Evolutionary conservation across 495 filamentous ascomycete genomes (phyloP).

Genomic region (Tuber calosporum): DNA sequence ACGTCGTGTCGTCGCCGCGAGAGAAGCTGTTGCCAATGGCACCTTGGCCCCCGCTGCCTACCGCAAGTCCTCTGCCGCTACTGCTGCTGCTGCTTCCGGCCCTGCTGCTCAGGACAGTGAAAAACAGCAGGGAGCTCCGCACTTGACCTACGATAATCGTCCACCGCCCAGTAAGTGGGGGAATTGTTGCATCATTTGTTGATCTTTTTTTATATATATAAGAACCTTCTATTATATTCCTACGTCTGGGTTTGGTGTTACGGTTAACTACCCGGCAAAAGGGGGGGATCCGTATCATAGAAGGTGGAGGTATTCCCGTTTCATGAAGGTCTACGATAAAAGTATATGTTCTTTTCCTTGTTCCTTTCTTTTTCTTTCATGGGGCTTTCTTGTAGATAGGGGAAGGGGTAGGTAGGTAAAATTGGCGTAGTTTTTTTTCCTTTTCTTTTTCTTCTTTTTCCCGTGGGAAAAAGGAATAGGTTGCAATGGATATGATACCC

Average conservation of each 20-base stretch:
- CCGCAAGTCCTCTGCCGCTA: background rate
- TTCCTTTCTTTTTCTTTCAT: conserved; percentile 10
- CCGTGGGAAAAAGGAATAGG: conserved; percentile 8
- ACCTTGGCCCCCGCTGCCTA: conserved; percentile 11
- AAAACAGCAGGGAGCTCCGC: background rate
- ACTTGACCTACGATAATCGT: background rate
- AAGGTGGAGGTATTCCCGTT: background rate
- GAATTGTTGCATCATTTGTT: conserved; percentile 1
- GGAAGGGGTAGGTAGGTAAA: background rate
- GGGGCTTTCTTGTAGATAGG: conserved; percentile 10
- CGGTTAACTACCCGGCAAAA: background rate
- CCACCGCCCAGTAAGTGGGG: background rate
- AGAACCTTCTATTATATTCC: background rate
- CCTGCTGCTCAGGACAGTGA: background rate
- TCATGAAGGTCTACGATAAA: conserved; percentile 14
- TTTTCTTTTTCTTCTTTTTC: conserved; percentile 15
- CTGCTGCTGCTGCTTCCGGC: background rate
- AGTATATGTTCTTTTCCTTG: conserved; percentile 21
- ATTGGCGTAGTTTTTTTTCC: conserved; percentile 18
- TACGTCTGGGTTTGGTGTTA: background rate
- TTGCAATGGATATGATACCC: conserved; percentile 19
- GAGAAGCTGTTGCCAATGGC: conserved; percentile 37
- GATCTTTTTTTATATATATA: background rate
- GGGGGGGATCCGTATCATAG: background rate
- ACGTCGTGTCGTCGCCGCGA: conserved; percentile 40